Percentiles rank a stretch among this genome's conserved stretches.
Conservation (phyloP, 2,329 filamentous ascomycete species). For the Chalaropsis ovoidea region DNA sequence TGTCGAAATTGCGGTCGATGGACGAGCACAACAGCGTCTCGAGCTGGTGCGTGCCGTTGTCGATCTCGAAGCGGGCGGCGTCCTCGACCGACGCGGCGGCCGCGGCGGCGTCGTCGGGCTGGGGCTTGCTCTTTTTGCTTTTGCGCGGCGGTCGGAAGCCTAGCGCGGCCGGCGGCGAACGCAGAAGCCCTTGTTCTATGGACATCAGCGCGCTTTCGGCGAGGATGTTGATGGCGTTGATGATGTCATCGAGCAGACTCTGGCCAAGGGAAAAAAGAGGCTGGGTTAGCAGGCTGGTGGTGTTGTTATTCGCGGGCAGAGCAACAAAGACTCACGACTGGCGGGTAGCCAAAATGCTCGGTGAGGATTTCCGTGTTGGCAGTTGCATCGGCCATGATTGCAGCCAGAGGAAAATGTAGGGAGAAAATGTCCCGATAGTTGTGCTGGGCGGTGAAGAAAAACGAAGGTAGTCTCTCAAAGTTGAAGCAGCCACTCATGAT, state of each 20-base stretch:
- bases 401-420: background rate
- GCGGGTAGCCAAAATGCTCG: slow-evolving; percentile 91
- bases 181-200: slow-evolving; percentile 71
- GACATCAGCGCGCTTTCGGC: slow-evolving; percentile 82
- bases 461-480: background rate
- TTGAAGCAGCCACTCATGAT: background rate
- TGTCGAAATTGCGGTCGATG: slow-evolving; percentile 77
- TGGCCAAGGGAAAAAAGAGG: slow-evolving; percentile 33
- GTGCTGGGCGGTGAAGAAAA: background rate
- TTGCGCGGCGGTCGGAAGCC: slow-evolving; percentile 57
- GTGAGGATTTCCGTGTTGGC: slow-evolving; percentile 64
- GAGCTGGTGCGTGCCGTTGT: slow-evolving; percentile 75
- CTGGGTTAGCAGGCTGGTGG: slow-evolving; percentile 17
- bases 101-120: slow-evolving; percentile 4
- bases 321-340: slow-evolving; percentile 53
- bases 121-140: slow-evolving; percentile 22
- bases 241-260: slow-evolving; percentile 94
- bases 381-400: slow-evolving; percentile 21
- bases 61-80: slow-evolving; percentile 56
- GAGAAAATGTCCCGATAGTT: background rate
- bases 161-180: slow-evolving; percentile 61
- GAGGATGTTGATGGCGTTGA: slow-evolving; percentile 90
- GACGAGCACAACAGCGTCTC: slow-evolving; percentile 72
- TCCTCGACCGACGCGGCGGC: slow-evolving; percentile 33
- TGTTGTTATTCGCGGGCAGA: background rate